These are phyloP conservation scores for Ceratocystis destructans DNA, from an alignment of 2,329 filamentous ascomycete genomes.

Conservation along the genomic window DNA sequence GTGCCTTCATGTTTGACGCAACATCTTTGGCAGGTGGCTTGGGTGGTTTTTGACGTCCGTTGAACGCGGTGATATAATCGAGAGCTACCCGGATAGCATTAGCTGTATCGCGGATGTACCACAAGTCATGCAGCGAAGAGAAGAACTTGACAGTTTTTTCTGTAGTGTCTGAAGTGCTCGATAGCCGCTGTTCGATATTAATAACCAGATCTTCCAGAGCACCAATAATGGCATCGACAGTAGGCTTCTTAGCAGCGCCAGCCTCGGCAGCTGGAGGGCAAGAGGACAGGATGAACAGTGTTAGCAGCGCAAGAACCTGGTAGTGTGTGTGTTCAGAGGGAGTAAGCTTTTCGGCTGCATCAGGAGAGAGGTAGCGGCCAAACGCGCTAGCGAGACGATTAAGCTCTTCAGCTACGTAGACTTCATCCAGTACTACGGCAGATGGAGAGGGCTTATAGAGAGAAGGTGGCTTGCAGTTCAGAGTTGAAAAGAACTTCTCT, in stretches of 20 bases:
- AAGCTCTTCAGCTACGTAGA: constrained; percentile 33
- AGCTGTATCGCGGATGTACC: constrained; percentile 29
- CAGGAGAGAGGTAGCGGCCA: constrained; percentile 26
- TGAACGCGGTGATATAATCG: constrained; percentile 28
- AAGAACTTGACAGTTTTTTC: constrained; percentile 14
- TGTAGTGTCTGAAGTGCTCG: constrained; percentile 4
- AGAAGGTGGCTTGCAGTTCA: constrained; percentile 36
- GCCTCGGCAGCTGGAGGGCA: background rate
- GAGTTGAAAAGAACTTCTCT: constrained; percentile 39
- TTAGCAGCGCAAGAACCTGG: constrained; percentile 31
- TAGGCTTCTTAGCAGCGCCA: background rate
- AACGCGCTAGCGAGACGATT: constrained; percentile 32
- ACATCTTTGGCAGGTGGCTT: constrained; percentile 30
- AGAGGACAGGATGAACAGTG: constrained; percentile 20
- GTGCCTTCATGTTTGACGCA: constrained; percentile 26
- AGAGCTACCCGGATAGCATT: constrained; percentile 25
- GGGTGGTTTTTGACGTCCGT: constrained; percentile 30
- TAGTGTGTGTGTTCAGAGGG: constrained; percentile 33
- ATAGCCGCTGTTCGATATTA: constrained; percentile 11
- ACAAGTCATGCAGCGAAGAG: constrained; percentile 27
- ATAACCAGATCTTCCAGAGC: constrained; percentile 14
- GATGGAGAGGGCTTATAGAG: constrained; percentile 36
- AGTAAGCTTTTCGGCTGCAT: constrained; percentile 27
- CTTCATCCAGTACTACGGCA: constrained; percentile 30
- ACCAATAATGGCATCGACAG: constrained; percentile 12